Conservation (phyloP, 129 eudicot species). For the Artemisia tridentata region DNA sequence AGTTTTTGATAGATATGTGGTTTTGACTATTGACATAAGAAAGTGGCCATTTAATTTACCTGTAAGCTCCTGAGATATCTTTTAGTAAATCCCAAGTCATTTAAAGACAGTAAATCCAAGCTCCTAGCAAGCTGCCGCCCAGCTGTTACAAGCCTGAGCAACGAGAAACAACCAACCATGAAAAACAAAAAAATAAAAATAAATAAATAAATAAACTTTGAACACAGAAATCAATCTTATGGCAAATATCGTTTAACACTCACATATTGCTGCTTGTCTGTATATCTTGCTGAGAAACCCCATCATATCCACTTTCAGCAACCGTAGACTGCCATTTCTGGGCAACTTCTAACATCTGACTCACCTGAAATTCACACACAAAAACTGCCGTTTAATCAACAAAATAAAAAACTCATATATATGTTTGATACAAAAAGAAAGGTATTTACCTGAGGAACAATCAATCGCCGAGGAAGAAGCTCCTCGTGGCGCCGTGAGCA, state of each 20-base stretch:
- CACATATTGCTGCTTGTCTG: slow-evolving; percentile 78
- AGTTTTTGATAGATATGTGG: background rate
- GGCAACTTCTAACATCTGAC: slow-evolving; percentile 74
- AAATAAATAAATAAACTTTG: background rate
- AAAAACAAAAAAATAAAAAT: background rate
- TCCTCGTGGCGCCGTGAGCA: slow-evolving; percentile 88
- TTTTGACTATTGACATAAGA: background rate
- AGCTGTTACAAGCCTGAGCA: slow-evolving; percentile 71
- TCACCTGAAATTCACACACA: slow-evolving; percentile 47
- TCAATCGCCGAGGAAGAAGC: slow-evolving; percentile 73
- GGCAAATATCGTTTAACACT: slow-evolving; percentile 30
- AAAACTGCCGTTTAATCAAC: background rate
- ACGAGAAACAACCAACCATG: slow-evolving; percentile 19
- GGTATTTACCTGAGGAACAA: slow-evolving; percentile 67
- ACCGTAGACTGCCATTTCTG: slow-evolving; percentile 79
- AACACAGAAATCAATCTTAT: too few relatives aligned
- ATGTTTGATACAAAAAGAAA: background rate
- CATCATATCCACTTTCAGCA: slow-evolving; percentile 69
- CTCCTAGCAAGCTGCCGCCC: slow-evolving; percentile 81
- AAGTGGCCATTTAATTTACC: slow-evolving; percentile 31
- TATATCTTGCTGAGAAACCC: slow-evolving; percentile 66
- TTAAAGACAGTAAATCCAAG: slow-evolving; percentile 73
- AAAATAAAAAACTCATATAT: background rate
- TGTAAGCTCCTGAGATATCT: slow-evolving; percentile 81
- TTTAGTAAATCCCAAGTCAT: slow-evolving; percentile 80